A percentile compares a stretch with the other conserved stretches of the same genome.
Conservation (phyloP, 768 basidiomycete species). For the Amanita exitialis region DNA sequence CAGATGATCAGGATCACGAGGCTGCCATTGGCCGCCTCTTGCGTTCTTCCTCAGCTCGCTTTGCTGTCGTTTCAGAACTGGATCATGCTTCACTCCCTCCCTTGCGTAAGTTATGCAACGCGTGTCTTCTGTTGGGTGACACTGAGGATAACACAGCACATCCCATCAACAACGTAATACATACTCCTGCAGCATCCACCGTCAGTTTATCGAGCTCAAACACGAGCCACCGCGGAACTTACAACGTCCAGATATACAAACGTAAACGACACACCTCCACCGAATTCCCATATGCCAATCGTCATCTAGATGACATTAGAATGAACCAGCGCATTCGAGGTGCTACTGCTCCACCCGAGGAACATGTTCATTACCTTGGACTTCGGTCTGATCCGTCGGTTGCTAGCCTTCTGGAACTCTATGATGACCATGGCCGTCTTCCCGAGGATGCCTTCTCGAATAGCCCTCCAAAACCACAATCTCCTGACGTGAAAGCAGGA, state of each 20-base stretch:
- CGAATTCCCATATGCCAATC: conserved; percentile 57
- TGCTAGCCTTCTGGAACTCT: conserved; percentile 60
- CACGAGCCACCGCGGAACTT: conserved; percentile 46
- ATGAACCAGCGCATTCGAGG: conserved; percentile 15
- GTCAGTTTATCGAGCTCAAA: conserved; percentile 43
- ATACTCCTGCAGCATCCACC: conserved; percentile 39
- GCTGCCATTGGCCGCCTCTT: conserved; percentile 42
- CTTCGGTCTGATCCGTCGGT: conserved; percentile 75
- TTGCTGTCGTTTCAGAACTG: conserved; percentile 42
- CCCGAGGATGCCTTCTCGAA: conserved; percentile 58
- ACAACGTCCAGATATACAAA: conserved; percentile 61
- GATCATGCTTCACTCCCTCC: conserved; percentile 54
- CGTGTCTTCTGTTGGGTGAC: conserved; percentile 6
- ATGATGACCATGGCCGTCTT: conserved; percentile 64
- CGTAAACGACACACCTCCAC: conserved; percentile 52
- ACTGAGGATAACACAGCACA: conserved; percentile 33
- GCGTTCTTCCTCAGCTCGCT: conserved; percentile 65
- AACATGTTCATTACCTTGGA: conserved; percentile 40
- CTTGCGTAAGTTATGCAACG: conserved; percentile 43
- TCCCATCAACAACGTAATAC: conserved; percentile 50
- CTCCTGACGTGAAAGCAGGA: conserved; percentile 24
- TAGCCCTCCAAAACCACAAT: conserved; percentile 36
- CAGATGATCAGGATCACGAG: conserved; percentile 43
- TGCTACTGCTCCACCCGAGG: conserved; percentile 28
- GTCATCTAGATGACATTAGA: conserved; percentile 20